Evolutionary conservation across 495 filamentous ascomycete species (phyloP).

Genomic region (Neohortaea acidophila): DNA sequence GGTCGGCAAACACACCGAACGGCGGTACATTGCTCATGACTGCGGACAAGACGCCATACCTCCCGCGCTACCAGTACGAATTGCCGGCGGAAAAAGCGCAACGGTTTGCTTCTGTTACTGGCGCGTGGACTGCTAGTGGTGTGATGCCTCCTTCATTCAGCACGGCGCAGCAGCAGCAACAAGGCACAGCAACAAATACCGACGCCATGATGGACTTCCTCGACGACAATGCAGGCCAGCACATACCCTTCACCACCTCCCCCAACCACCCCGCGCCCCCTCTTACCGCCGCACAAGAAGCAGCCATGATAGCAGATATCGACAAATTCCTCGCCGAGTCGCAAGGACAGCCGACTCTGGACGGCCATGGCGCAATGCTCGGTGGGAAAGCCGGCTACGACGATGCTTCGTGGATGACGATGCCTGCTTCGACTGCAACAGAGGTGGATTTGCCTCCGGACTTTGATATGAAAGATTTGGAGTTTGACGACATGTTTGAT

Average conservation of each 20-base stretch:
- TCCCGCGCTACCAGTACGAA: constrained; percentile 9
- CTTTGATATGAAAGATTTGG: not conserved
- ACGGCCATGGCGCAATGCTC: too few species aligned
- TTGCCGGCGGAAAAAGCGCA: constrained; percentile 6
- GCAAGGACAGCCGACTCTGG: not conserved
- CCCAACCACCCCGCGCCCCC: not conserved
- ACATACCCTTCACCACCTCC: constrained; percentile 8
- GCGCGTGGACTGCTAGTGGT: constrained; percentile 9
- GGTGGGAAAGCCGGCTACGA: too few species aligned
- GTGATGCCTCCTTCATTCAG: constrained; percentile 5
- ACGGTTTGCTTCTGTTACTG: constrained; percentile 9
- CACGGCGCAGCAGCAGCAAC: not conserved
- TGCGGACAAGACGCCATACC: constrained; percentile 2
- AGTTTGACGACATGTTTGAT: constrained; percentile 8
- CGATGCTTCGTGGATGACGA: too few species aligned
- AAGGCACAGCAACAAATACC: constrained; percentile 1
- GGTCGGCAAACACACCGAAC: too few species aligned
- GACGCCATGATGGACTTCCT: constrained; percentile 17
- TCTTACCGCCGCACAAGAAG: not conserved
- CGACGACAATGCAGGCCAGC: constrained; percentile 1
- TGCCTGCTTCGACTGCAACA: not conserved
- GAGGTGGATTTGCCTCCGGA: not conserved
- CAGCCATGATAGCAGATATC: not conserved
- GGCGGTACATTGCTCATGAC: not conserved
- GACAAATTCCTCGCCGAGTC: constrained; percentile 2